Evolutionary conservation across 805 yeast genomes (phyloP).

Genomic region (Myxozyma nipponensis): DNA sequence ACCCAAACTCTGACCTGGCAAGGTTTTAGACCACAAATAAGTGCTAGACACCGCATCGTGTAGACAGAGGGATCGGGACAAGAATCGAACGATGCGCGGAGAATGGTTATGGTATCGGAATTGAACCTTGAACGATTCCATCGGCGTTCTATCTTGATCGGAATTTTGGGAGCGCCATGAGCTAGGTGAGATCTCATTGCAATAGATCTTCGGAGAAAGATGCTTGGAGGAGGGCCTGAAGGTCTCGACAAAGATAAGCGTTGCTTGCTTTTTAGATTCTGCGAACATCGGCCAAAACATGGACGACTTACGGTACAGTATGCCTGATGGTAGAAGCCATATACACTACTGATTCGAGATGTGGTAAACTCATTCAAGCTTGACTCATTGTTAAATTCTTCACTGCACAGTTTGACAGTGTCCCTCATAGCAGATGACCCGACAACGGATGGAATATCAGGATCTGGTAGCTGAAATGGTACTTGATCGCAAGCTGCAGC

Average conservation of each 20-base stretch:
- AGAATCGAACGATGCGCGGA: background rate
- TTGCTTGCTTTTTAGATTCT: too few relatives aligned
- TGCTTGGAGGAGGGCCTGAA: too few relatives aligned
- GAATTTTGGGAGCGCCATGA: too few relatives aligned
- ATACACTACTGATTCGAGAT: too few relatives aligned
- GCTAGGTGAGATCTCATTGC: too few relatives aligned
- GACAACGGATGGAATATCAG: too few relatives aligned
- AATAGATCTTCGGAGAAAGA: too few relatives aligned
- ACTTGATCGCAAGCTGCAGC: too few relatives aligned
- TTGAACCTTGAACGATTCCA: background rate
- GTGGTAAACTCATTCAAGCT: background rate
- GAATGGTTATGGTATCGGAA: background rate
- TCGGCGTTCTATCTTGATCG: background rate
- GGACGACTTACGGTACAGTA: background rate
- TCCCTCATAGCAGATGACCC: too few relatives aligned
- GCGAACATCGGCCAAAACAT: too few relatives aligned
- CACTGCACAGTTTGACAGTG: background rate
- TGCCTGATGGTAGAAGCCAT: constrained; percentile 1
- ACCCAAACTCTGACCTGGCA: constrained; percentile 2
- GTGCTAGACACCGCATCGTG: background rate
- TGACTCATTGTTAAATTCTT: background rate
- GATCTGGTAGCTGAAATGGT: too few relatives aligned
- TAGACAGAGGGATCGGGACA: background rate
- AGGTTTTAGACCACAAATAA: constrained; percentile 1
- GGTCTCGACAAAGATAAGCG: too few relatives aligned